A percentile compares a stretch with the other conserved stretches of the same genome.
Evolutionary conservation across 1,284 basidiomycete genomes (phyloP).

Genomic region (Melampsora americana): DNA sequence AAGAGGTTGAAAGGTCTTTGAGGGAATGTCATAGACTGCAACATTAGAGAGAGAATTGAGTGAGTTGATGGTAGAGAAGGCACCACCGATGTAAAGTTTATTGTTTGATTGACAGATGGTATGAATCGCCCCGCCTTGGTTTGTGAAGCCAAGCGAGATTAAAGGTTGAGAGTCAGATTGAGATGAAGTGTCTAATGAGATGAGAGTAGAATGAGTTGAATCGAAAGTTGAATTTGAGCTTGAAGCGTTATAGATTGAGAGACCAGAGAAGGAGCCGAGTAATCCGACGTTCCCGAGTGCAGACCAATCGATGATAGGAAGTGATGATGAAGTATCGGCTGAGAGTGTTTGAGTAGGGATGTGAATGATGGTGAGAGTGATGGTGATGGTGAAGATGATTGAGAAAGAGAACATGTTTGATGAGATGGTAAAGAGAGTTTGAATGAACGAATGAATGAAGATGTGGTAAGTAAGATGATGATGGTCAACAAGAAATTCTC

Average conservation of each 20-base stretch:
- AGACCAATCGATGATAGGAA: slow-evolving; percentile 80
- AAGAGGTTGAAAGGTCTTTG: slow-evolving; percentile 42
- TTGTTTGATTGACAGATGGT: slow-evolving; percentile 51
- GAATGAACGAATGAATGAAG: neutral
- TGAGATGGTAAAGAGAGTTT: neutral
- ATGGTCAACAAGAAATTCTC: neutral
- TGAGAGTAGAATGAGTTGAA: slow-evolving; percentile 65
- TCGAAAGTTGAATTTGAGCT: slow-evolving; percentile 59
- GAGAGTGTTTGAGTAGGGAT: neutral
- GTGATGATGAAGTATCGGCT: slow-evolving; percentile 59
- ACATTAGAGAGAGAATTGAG: slow-evolving; percentile 49
- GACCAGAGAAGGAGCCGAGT: slow-evolving; percentile 77
- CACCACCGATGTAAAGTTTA: slow-evolving; percentile 53
- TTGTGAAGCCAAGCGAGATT: slow-evolving; percentile 51
- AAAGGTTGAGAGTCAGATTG: slow-evolving; percentile 51
- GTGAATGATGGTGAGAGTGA: neutral
- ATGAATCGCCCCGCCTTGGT: slow-evolving; percentile 52
- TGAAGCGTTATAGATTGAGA: slow-evolving; percentile 66
- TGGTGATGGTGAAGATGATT: neutral
- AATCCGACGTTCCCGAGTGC: slow-evolving; percentile 85
- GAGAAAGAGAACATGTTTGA: neutral
- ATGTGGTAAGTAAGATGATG: neutral
- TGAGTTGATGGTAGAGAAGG: slow-evolving; percentile 52
- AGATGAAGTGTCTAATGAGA: slow-evolving; percentile 56
- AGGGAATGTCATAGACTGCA: slow-evolving; percentile 48